A percentile compares a stretch with the other conserved stretches of the same genome.
These are phyloP conservation scores for Sanghuangporus baumii DNA, from an alignment of 1,284 basidiomycete species.

Conservation along the genomic window DNA sequence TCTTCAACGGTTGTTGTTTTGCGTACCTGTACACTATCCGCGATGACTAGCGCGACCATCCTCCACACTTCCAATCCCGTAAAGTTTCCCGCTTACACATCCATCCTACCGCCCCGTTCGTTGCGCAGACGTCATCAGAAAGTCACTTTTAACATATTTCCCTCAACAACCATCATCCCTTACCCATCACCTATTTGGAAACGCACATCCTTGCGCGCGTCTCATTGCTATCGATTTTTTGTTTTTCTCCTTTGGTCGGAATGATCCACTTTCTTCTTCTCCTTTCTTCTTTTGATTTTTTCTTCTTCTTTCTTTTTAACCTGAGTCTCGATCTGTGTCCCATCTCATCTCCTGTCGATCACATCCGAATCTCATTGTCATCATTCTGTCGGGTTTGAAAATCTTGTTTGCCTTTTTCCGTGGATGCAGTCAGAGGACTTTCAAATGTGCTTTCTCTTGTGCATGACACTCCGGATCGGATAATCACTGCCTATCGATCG, in stretches of 20 bases:
- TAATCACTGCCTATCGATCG: too few species aligned
- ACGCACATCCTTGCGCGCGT: background rate
- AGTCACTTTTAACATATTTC: background rate
- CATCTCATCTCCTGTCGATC: background rate
- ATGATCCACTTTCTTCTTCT: background rate
- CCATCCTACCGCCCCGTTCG: background rate
- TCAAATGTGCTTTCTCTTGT: background rate
- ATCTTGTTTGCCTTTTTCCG: background rate
- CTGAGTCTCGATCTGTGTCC: background rate
- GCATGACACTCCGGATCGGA: background rate
- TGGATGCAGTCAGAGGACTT: background rate
- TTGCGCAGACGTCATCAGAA: background rate
- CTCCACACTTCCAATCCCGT: background rate
- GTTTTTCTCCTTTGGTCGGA: background rate
- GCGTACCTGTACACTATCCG: background rate
- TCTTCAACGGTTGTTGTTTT: background rate
- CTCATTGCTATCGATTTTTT: background rate
- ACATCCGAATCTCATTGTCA: background rate
- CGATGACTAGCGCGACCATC: background rate
- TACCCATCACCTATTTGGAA: background rate
- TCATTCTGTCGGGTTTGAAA: background rate
- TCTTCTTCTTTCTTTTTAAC: background rate
- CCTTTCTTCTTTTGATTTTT: background rate
- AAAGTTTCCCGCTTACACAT: background rate
- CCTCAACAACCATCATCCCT: background rate